Base-by-base conservation (phyloP, 2,329 filamentous ascomycete species). In the Trichoderma arundinaceum region DNA sequence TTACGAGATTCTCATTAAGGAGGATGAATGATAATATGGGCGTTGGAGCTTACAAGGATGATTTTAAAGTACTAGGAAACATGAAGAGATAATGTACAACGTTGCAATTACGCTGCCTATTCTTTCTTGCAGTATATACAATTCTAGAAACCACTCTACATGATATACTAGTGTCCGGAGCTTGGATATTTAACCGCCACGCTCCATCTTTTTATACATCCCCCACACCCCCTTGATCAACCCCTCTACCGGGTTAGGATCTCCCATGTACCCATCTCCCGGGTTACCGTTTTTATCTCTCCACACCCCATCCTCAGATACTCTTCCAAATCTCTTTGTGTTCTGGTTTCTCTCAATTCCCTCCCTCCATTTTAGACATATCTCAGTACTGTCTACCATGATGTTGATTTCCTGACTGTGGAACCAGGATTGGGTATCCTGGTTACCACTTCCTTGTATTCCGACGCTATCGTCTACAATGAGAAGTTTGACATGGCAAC, bases 401-500 rank as follows among this genome's bases (percentile, higher is more conserved):
- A 94, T 76, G 69, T 94, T 94, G 63, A 91, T 84, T 75, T 94
- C 91, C 74, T 93, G 90, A 63, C 84, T 88, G 72, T 94, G 91
- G 69, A 84, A 93, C 88, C 90, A 94, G 19, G 84, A 88, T 76
- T 94, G 91, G 1, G 91, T 93, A 71, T 94, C 91, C 74, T 93
- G 89, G 72, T 94, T 94, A 0, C 90, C 91, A 69, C 86, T 91
- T 3, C 91, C 91, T 75, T 90, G 85, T 41, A 94, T 88, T 2
- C 85, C 90, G 41, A 94, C 83, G 22, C 79, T 78, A 49, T 84
- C 85, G 74, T 94, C 91, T 1, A 86, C 87, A 48, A 94, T 89
- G 80, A 94, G 84, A 2, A 94, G 80, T 74, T 94, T 94, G 74
- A 93, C 84, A 75, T 94, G 91, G 72, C 91, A 93, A 64, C 84